Conservation (phyloP, 176 grass and related monocot genomes). For the Lolium rigidum region DNA sequence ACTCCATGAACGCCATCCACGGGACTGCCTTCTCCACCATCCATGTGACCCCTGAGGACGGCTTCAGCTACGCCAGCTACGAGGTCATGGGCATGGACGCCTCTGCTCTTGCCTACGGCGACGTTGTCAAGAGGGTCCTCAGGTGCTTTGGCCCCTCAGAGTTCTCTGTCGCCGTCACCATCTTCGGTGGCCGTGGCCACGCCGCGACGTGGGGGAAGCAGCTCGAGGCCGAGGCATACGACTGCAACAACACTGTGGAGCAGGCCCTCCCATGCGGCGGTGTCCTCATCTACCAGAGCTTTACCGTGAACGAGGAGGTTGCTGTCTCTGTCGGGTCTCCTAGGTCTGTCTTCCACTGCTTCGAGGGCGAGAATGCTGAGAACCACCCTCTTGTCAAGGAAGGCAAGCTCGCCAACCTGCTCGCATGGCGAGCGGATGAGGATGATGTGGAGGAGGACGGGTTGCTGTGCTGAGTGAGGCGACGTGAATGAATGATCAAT, state of each 20-base stretch:
- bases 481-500: slow-evolving; percentile 26
- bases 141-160: slow-evolving; percentile 63
- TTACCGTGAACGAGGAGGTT: slow-evolving; percentile 23
- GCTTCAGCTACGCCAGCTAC: slow-evolving; percentile 87
- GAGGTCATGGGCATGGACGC: slow-evolving; percentile 69
- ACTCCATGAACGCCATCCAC: slow-evolving; percentile 80
- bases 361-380: slow-evolving; percentile 35
- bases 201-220: slow-evolving; percentile 56
- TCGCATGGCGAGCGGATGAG: slow-evolving; percentile 42
- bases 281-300: slow-evolving; percentile 68
- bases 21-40: slow-evolving; percentile 62
- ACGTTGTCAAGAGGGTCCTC: slow-evolving; percentile 69
- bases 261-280: slow-evolving; percentile 54
- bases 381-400: slow-evolving; percentile 34
- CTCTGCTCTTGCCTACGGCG: slow-evolving; percentile 37
- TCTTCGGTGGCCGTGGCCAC: slow-evolving; percentile 52
- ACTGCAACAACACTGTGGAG: slow-evolving; percentile 56
- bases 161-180: slow-evolving; percentile 75
- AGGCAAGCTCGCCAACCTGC: slow-evolving; percentile 44
- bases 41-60: slow-evolving; percentile 81
- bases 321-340: slow-evolving; percentile 33
- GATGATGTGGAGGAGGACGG: slow-evolving; percentile 45
- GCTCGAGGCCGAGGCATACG: slow-evolving; percentile 43
- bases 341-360: slow-evolving; percentile 60
- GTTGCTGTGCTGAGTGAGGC: slow-evolving; percentile 33